Conservation (phyloP, 2,329 filamentous ascomycete genomes). For the Aureobasidium sp. region DNA sequence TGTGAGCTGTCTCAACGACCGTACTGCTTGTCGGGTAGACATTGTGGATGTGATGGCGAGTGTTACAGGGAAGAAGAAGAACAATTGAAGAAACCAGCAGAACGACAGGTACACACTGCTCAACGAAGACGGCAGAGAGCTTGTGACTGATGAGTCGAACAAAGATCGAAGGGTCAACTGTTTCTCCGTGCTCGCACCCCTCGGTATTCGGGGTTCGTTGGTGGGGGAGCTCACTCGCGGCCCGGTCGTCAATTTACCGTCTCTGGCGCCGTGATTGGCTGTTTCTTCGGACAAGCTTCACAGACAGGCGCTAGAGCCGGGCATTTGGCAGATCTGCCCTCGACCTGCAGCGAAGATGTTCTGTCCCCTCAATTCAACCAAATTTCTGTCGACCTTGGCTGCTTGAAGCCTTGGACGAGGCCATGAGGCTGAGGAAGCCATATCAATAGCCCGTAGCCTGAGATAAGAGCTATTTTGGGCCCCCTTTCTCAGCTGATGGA, state of each 20-base stretch:
- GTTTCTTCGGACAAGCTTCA: constrained; percentile 4
- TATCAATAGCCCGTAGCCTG: background rate
- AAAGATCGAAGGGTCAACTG: background rate
- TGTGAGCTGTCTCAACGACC: constrained; percentile 17
- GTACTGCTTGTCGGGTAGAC: constrained; percentile 14
- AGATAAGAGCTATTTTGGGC: background rate
- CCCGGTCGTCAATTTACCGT: background rate
- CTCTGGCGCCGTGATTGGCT: background rate
- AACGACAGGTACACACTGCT: background rate
- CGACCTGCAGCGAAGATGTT: background rate
- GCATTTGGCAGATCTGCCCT: background rate
- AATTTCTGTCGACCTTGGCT: background rate
- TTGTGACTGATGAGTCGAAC: background rate
- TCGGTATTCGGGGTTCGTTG: constrained; percentile 9
- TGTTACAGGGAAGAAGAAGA: background rate
- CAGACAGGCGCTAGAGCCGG: constrained; percentile 3
- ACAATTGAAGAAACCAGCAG: background rate
- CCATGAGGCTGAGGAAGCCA: background rate
- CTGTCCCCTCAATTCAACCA: constrained; percentile 2
- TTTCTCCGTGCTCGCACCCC: background rate
- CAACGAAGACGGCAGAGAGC: background rate
- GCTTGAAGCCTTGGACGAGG: background rate
- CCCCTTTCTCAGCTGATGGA: background rate
- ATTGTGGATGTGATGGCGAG: background rate
- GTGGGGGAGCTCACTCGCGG: constrained; percentile 7